Percentiles rank a stretch among this genome's conserved stretches.
These are phyloP conservation scores for Zea mays DNA, from an alignment of 176 grass and related monocot species.

Conservation along the genomic window Zm-B73-REFERENCE-NAM-5.0 NC_050103.1:178211001-178211500, in stretches of 20 bases:
- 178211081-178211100: constrained; percentile 74
- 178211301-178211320: constrained; percentile 40
- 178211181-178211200: constrained; percentile 49
- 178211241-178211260: constrained; percentile 48
- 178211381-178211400: constrained; percentile 72
- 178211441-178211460: constrained; percentile 32
- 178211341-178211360: constrained; percentile 59
- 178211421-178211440: constrained; percentile 58
- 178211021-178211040: constrained; percentile 54
- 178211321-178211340: constrained; percentile 53
- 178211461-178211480: background rate
- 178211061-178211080: constrained; percentile 71
- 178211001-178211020: constrained; percentile 53
- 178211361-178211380: constrained; percentile 48
- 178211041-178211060: constrained; percentile 47
- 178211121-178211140: constrained; percentile 70
- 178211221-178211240: constrained; percentile 61
- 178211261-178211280: constrained; percentile 71
- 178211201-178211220: constrained; percentile 54
- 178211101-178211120: constrained; percentile 64
- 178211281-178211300: constrained; percentile 63
- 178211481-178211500: background rate
- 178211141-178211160: constrained; percentile 66
- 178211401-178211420: constrained; percentile 50
- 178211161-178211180: constrained; percentile 65